Evolutionary conservation across 805 yeast genomes (phyloP), one percentile per base, ranked within the genome.

Genomic region (Sungouiozyma ichnusensis): DNA sequence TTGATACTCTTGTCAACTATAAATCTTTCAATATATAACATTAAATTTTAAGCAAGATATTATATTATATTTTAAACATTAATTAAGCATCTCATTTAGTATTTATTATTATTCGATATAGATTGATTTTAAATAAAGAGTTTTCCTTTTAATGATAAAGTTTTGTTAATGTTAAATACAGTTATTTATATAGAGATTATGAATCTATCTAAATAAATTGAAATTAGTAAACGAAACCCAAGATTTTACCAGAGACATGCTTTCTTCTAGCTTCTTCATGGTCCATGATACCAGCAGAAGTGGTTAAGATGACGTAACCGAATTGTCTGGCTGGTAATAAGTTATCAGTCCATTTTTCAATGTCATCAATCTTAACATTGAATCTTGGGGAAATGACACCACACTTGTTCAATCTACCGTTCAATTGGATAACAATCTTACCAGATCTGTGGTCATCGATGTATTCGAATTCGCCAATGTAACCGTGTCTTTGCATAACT

Each of bases 181-280:
- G 11, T 24, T 24, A 24, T 24, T 24, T 24, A 24, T 24, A 24
- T n/a, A 24, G 6, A 24, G 29, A 24, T 6, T 7, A 24, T 7
- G 6, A 11, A 24, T 11, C 29, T 24, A 24, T 11, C 11, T 24
- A 24, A 24, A 24, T 24, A 24, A 24, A 24, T 24, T 24, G 6
- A 6, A 40, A 20, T 62, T 82, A 88, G 80, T 88, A 88, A 53
- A 88, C 96, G 76, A 85, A 88, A 67, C 97, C 97, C 66, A 88
- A 81, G 71, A 88, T 83, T 79, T 88, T 88, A 72, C 97, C 97
- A 58, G 97, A 85, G 58, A 88, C 97, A 75, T 88, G 97, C 84
- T 90, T 90, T 81, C 97, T 84, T 81, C 95, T 85, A 65, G 97
- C 97, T 78, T 90, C 97, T 78, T 90, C 97, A 76, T 88, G 97